phyloP scores from a whole-genome alignment of 2,329 filamentous ascomycete species.

The Salinomyces thailandicus region DNA sequence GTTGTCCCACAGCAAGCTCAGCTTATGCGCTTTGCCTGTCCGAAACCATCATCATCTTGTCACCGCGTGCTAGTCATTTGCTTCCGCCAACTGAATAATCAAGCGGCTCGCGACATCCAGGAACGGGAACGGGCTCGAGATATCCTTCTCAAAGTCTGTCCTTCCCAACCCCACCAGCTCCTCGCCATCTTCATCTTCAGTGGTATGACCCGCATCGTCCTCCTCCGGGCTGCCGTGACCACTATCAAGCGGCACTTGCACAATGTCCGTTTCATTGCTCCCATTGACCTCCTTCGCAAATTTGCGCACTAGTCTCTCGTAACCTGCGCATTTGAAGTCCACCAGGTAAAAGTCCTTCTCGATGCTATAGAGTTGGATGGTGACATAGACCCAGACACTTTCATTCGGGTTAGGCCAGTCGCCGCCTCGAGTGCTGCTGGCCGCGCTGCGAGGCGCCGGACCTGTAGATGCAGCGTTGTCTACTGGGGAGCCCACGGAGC shows the following conservation, averaged over 20 bases:
- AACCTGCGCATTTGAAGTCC: slow-evolving; percentile 96
- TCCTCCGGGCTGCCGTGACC: slow-evolving; percentile 14
- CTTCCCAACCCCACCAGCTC: slow-evolving; percentile 39
- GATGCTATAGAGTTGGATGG: slow-evolving; percentile 93
- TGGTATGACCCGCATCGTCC: slow-evolving; percentile 19
- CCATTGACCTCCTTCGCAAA: slow-evolving; percentile 28
- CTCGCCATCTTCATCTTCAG: slow-evolving; percentile 27
- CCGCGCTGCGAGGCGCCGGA: slow-evolving; percentile 8
- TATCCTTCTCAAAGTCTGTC: slow-evolving; percentile 74
- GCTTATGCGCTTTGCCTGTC: neutral
- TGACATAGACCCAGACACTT: slow-evolving; percentile 84
- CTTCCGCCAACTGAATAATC: slow-evolving; percentile 85
- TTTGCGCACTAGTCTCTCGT: slow-evolving; percentile 65
- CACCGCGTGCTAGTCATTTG: slow-evolving; percentile 44
- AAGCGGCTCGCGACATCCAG: slow-evolving; percentile 84
- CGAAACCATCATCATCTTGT: slow-evolving; percentile 6
- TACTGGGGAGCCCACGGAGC: slow-evolving; percentile 9
- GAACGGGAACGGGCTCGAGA: slow-evolving; percentile 91
- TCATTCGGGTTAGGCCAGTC: slow-evolving; percentile 41
- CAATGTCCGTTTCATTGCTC: slow-evolving; percentile 16
- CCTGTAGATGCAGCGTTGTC: slow-evolving; percentile 22
- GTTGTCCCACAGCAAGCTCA: neutral
- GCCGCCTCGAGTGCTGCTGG: slow-evolving; percentile 3
- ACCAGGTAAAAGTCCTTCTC: slow-evolving; percentile 89
- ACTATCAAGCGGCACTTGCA: slow-evolving; percentile 4